Base-by-base conservation (phyloP, 2,329 filamentous ascomycete species). In the Talaromyces sp. region DNA sequence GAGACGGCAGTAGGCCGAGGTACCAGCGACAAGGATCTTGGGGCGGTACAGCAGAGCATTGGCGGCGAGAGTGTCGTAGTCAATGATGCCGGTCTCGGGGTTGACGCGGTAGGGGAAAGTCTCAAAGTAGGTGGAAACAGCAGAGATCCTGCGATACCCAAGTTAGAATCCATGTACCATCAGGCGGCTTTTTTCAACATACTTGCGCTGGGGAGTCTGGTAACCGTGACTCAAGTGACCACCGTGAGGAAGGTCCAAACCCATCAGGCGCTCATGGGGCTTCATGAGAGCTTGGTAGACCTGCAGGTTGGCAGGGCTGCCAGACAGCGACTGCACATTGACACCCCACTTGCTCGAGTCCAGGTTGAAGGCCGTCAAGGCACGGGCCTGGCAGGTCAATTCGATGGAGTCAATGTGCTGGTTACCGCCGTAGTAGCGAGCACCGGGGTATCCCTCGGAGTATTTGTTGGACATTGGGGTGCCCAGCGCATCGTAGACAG, bases 381-480 rank as follows among this genome's bases (percentile, higher is more conserved):
- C 95, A 80, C 95, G 90, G 78, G 87, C 85, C 84, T 99, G 95
- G 86, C 95, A 99, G 64, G 95, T 89, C 68, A 90, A 85, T 85
- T 99, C 95, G 72, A 97, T 92, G 79, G 91, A 85, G 79, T 99
- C 95, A 69, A 99, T 99, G 85, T 95, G 92, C 85, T 99, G 90
- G 84, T 99, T 99, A 75, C 95, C 95, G 75, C 95, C 95, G 75
- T 99, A 99, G 86, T 99, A 99, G 80, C 95, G 89, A 71, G 95
- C 95, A 76, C 95, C 95, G 69, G 95, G 95, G 79, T 96, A 96
- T 68, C 95, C 95, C 84, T 99, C 95, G 19, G 92, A 97, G 86
- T 99, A 99, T 84, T 99, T 99, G 87, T 99, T 96, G 80, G 91
- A 92, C 90, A 95, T 96, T 77, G 90, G 89, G 62, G 88, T 93